Evolutionary conservation across 257 asterid species (phyloP).

Genomic region (Craterostigma plantagineum): DNA sequence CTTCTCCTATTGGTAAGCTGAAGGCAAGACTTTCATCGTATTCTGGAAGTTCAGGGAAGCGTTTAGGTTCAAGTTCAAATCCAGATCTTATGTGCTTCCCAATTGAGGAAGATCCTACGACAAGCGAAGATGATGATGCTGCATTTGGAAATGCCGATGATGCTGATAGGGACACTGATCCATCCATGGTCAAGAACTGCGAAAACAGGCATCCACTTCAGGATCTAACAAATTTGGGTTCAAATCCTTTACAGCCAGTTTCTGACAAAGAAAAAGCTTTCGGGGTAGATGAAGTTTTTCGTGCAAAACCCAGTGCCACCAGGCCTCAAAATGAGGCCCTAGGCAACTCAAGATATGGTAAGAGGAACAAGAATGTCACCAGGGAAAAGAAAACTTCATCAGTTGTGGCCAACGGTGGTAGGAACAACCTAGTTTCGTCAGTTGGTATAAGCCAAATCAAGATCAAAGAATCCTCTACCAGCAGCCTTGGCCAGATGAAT

Average conservation of each 20-base stretch:
- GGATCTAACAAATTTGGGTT: conserved; percentile 24
- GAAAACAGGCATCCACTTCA: conserved; percentile 31
- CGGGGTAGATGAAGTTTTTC: conserved; percentile 13
- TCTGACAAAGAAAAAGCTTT: conserved; percentile 17
- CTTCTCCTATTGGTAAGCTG: conserved; percentile 65
- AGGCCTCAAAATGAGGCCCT: no score
- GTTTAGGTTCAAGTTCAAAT: conserved; percentile 33
- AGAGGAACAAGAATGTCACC: no score
- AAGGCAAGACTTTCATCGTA: conserved; percentile 50
- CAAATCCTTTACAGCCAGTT: conserved; percentile 13
- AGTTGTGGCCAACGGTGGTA: no score
- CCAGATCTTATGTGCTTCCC: conserved; percentile 89
- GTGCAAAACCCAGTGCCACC: no score
- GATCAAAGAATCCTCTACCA: no score
- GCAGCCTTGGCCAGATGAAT: not conserved
- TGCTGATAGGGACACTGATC: conserved; percentile 21
- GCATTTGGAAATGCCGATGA: conserved; percentile 23
- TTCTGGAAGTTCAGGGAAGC: conserved; percentile 60
- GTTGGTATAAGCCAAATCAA: no score
- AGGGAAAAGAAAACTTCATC: no score
- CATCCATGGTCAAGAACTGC: conserved; percentile 14
- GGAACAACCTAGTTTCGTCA: no score
- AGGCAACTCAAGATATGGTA: no score
- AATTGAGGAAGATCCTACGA: conserved; percentile 75
- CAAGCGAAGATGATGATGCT: conserved; percentile 43